Percentiles rank a stretch among this genome's conserved stretches.
Conservation (phyloP, 768 basidiomycete species). For the Hebeloma cylindrosporum region DNA sequence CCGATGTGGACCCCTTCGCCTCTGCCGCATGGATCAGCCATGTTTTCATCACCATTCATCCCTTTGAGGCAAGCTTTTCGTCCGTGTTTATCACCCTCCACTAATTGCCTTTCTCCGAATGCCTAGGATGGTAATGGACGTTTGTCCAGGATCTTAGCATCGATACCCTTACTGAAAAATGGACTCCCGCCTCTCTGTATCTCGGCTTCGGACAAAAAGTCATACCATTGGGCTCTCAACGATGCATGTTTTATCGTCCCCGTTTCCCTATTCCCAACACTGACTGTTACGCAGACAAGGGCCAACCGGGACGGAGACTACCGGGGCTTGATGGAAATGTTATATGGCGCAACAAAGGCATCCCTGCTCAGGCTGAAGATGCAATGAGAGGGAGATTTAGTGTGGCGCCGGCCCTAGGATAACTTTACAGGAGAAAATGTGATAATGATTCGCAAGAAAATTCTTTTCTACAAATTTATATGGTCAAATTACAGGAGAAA, state of each 20-base stretch:
- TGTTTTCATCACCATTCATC: slow-evolving; percentile 18
- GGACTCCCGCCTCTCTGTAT: slow-evolving; percentile 17
- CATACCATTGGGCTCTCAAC: too few relatives aligned
- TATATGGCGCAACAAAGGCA: slow-evolving; percentile 1
- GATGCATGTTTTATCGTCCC: too few relatives aligned
- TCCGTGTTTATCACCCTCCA: neutral
- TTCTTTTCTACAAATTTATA: too few relatives aligned
- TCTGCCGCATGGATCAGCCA: slow-evolving; percentile 21
- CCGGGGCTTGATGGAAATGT: slow-evolving; percentile 1
- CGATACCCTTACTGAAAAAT: slow-evolving; percentile 16
- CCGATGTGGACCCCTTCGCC: slow-evolving; percentile 17
- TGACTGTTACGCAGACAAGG: too few relatives aligned
- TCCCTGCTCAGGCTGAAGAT: too few relatives aligned
- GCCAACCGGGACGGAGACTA: slow-evolving; percentile 11
- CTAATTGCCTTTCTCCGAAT: neutral
- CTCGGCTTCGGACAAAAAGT: too few relatives aligned
- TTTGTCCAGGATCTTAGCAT: slow-evolving; percentile 16
- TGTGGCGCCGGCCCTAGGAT: too few relatives aligned
- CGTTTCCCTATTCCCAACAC: too few relatives aligned
- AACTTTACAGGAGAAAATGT: too few relatives aligned
- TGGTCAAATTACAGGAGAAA: too few relatives aligned
- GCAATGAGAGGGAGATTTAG: too few relatives aligned
- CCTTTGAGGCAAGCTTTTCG: slow-evolving; percentile 19
- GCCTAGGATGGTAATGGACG: slow-evolving; percentile 21
- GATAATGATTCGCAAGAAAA: too few relatives aligned